These are phyloP conservation scores for Trichosporon ovoides DNA, from an alignment of 1,284 basidiomycete species.

Conservation along the genomic window DNA sequence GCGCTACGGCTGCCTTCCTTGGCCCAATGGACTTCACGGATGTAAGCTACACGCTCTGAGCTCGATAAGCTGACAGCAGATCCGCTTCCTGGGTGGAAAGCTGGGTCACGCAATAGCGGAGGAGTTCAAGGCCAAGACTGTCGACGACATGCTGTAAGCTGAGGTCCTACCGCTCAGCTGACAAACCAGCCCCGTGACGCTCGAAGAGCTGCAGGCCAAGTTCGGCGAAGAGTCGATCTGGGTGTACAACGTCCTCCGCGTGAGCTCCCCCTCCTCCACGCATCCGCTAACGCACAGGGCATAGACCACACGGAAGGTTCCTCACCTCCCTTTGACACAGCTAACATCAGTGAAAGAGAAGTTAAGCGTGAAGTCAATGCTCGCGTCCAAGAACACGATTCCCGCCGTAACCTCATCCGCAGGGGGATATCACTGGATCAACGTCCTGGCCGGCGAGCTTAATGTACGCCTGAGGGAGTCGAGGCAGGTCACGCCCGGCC, in stretches of 20 bases:
- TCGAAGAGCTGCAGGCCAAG: slow-evolving; percentile 53
- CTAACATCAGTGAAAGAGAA: slow-evolving; percentile 70
- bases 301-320: slow-evolving; percentile 84
- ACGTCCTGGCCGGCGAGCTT: slow-evolving; percentile 83
- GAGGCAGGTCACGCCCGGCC: slow-evolving; percentile 61
- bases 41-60: slow-evolving; percentile 51
- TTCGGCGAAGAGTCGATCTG: slow-evolving; percentile 62
- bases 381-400: slow-evolving; percentile 84
- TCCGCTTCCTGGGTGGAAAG: slow-evolving; percentile 92
- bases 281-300: slow-evolving; percentile 56
- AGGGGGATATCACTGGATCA: slow-evolving; percentile 83
- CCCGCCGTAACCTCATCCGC: slow-evolving; percentile 65
- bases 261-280: no score
- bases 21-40: slow-evolving; percentile 79
- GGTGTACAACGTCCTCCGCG: slow-evolving; percentile 74
- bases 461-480: slow-evolving; percentile 78
- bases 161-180: not conserved
- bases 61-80: slow-evolving; percentile 53
- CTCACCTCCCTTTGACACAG: slow-evolving; percentile 5
- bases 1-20: slow-evolving; percentile 77
- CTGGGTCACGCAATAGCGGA: slow-evolving; percentile 80
- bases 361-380: slow-evolving; percentile 79
- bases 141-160: slow-evolving; percentile 75
- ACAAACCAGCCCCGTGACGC: slow-evolving; percentile 46
- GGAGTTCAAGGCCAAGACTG: slow-evolving; percentile 81